Conservation (phyloP, 306 rosid genomes). For the Mucuna pruriens region DNA sequence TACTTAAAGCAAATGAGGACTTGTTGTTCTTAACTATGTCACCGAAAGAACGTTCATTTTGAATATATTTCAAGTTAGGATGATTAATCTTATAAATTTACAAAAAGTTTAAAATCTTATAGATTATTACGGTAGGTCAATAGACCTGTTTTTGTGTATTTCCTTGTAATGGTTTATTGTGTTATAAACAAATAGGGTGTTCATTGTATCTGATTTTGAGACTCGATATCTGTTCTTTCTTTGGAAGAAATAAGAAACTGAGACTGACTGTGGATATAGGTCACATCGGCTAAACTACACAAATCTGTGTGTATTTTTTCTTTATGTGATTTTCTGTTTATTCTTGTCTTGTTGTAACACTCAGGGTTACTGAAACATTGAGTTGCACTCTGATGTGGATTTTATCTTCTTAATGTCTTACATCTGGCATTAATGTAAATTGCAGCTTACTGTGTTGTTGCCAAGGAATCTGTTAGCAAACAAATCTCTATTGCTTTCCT, state of each 20-base stretch:
- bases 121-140: no score
- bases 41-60: no score
- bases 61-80: no score
- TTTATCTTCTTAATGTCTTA: conserved; percentile 7
- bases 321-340: neutral
- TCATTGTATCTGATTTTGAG: neutral
- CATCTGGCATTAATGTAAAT: conserved; percentile 33
- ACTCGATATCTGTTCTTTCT: neutral
- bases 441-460: conserved; percentile 97
- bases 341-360: neutral
- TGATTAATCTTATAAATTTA: no score
- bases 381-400: neutral
- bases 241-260: neutral
- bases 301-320: neutral
- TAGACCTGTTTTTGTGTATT: neutral
- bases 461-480: conserved; percentile 85
- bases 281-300: neutral
- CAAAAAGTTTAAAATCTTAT: no score
- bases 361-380: conserved; percentile 8
- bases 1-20: no score
- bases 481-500: conserved; percentile 90
- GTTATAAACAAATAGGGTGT: no score
- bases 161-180: neutral
- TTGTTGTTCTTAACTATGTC: no score
- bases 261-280: neutral